Base-by-base conservation (phyloP, 2,329 filamentous ascomycete species). In the Aspergillus thermomutatus region DNA sequence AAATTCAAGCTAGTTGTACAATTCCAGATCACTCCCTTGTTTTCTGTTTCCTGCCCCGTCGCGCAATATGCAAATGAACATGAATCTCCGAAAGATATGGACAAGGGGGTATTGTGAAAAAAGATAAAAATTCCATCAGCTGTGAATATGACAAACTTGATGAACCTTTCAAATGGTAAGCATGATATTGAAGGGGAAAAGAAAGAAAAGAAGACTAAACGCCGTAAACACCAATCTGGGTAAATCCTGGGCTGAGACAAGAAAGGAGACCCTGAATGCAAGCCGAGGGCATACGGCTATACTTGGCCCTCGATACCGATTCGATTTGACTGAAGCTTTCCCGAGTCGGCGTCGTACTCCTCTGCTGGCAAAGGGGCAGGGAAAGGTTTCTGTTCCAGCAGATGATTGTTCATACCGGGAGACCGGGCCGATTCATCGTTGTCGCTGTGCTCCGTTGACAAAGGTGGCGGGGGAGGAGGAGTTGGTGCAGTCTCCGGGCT, bases 381-480 rank as follows among this genome's bases (percentile, higher is more conserved):
- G 47, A 34, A 43, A 23, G 34, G 2, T n/a, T 49, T 45, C 34
- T 50, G 34, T 21, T 34, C 49, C 51, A 23, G 40, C 31, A 14
- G 51, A 43, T 48, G 53, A 45, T 58, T 60, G 47, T 53, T 59
- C 40, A 55, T 60, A 25, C 60, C 60, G 11, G 60, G 62, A 17
- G 51, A 31, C 14, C 8, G 19, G 11, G 27, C 53, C 17, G 48
- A 50, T 10, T 56, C 50, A 19, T 61, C 55, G 43, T 58, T 41
- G 6, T 63, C 63, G 26, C 56, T 53, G 11, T 64, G 63, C 23
- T 70, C 66, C 21, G 62, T 62, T 4, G 67, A 64, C 49, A 64
- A 66, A 2, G 71, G 72, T n/a, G 70, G 69, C 6, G 72, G 71
- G 1, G 71, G 68, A 14, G 69, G 69, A 6, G 69, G 65, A 40